phyloP scores from a whole-genome alignment of 2,329 filamentous ascomycete genomes.

The Colletotrichum neosansevieriae region DNA sequence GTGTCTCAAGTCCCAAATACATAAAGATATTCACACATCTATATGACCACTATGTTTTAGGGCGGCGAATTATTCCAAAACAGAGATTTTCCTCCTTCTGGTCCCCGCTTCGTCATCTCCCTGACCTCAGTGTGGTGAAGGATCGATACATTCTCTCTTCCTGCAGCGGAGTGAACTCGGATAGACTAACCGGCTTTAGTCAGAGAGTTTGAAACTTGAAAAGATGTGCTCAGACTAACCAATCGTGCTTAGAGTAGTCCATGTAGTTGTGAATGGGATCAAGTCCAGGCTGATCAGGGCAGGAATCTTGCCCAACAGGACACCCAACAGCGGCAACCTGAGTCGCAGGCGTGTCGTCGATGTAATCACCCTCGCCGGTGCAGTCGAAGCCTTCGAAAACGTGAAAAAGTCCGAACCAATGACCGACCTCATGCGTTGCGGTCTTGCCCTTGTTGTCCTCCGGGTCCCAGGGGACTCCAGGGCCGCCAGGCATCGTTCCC shows the following conservation, averaged over 20 bases:
- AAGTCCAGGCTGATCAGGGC: conserved; percentile 43
- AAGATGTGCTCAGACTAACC: not conserved
- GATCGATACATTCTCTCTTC: conserved; percentile 31
- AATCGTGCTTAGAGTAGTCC: conserved; percentile 45
- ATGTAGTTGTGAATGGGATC: conserved; percentile 48
- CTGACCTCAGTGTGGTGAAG: conserved; percentile 13
- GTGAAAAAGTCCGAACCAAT: conserved; percentile 59
- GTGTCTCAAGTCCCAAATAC: too few relatives aligned
- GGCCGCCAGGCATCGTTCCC: conserved; percentile 40
- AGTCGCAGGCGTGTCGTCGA: conserved; percentile 51
- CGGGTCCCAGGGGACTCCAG: conserved; percentile 35
- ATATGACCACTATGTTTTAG: too few relatives aligned
- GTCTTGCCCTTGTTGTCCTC: conserved; percentile 44
- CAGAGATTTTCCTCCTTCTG: too few relatives aligned
- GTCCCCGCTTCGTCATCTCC: not conserved
- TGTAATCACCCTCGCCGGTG: conserved; percentile 47
- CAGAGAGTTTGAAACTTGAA: not conserved
- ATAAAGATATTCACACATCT: too few relatives aligned
- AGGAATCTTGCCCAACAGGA: conserved; percentile 47
- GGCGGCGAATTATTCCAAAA: too few relatives aligned
- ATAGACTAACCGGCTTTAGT: not conserved
- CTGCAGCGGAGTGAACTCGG: conserved; percentile 23
- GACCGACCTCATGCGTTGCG: conserved; percentile 54
- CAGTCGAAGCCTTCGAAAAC: conserved; percentile 54
- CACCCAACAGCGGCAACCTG: conserved; percentile 46